Evolutionary conservation across 352 stramenopile species (phyloP), one percentile per base, ranked within the genome.

Genomic region (Pythium plurisporium): DNA sequence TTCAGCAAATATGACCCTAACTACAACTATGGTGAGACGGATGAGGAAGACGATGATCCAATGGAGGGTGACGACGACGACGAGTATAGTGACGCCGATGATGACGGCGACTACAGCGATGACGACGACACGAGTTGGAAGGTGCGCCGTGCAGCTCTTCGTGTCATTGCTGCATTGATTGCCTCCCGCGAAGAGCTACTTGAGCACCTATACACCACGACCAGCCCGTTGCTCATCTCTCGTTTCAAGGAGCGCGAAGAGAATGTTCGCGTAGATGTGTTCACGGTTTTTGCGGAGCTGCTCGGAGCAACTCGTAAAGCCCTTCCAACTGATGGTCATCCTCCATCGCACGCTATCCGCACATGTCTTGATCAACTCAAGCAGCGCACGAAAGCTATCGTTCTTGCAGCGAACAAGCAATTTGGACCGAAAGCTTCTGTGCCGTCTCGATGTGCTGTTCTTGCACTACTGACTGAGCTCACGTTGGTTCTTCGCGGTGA

Each of bases 1-100:
- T 99, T 98, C 64, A 97, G 98, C 76, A 95, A 88, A 59, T 99
- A 98, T 70, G 96, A 99, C 65, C 96, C 97, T 0, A 99, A 99
- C 72, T 99, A 99, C 77, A 96, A 93, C 63, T 99, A 99, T 56
- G 95, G 91, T 20, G 88, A 96, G 53, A 94, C 92, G 23, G 89
- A 96, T 20, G 88, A 98, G 29, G 87, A 94, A 60, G 91, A 89
- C 30, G 88, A 92, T 45, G 73, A 79, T 12, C 86, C 90, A 50
- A 87, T 95, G 31, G 83, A 95, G 14, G 86, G 91, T 33, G 82
- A 91, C 17, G 83, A 91, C 17, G 82, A 95, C 20, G 82, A 91
- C 14, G 86, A 93, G 29, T 74, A 87, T 46, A 91, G 85, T 51
- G 86, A 81, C 31, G 72, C 82, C 20, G 84, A 94, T 10, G 84